Evolutionary conservation across 495 filamentous ascomycete genomes (phyloP), one percentile per base, ranked within the genome.

Genomic region (Annulohypoxylon moriforme): DNA sequence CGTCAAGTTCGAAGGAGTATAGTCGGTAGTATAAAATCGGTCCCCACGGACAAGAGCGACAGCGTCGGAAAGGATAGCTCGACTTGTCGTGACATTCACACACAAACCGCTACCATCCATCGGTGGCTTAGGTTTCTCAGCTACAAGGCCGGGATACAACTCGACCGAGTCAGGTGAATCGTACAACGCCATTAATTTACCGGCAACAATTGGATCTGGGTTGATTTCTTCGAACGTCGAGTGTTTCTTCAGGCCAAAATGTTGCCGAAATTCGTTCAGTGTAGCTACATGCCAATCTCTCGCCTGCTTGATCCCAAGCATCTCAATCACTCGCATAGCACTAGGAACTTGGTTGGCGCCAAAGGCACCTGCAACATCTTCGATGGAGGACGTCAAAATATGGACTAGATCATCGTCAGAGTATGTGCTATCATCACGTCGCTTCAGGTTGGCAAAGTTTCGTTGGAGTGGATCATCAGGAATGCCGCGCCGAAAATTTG

Each of bases 51-150:
- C 91, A 10, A 95, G 79, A 3, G 89, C 87, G 5, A 92, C 88
- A 5, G 93, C 93, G 79, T 96, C 93, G 2, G 91, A 93, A n/a
- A 96, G 85, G 58, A 95, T 89, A 3, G 89, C 90, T 59, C 90
- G 84, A 14, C 89, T 90, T 16, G 89, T 87, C 0, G 92, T 92
- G 78, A 85, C 93, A 44, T 88, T 87, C 14, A 91, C 88, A 60
- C 86, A 88, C 25, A 94, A 83, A 25, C 92, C 92, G 62, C 88
- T 89, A 31, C 91, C 91, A 4, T 80, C 74, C 77, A 89, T 85
- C 0, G 87, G 78, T 38, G 85, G 79, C 74, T 94, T 94, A 14
- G 88, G 82, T 68, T 90, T 86, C 76, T 94, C 92, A 22, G 91
- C 87, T 22, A 92, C 86, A 14, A 95, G 76, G 18, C 92, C 79